Evolutionary conservation across 179 eudicot species (phyloP).

Genomic region (Beta corolliflora): DNA sequence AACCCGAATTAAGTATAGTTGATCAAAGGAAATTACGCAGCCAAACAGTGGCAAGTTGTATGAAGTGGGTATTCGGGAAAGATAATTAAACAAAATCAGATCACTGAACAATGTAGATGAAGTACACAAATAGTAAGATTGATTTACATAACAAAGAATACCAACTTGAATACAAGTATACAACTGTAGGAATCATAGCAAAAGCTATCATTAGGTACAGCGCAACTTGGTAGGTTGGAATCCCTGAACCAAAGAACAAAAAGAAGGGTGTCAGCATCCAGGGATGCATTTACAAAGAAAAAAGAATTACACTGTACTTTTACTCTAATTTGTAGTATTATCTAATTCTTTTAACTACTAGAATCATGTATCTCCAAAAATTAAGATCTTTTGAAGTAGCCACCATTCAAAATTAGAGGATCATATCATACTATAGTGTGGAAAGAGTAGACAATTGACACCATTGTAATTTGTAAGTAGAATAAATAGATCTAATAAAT

Average conservation of each 20-base stretch:
- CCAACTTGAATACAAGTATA: constrained; percentile 92
- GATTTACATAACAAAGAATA: constrained; percentile 15
- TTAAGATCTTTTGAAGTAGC: background rate
- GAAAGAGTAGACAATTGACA: background rate
- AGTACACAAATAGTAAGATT: background rate
- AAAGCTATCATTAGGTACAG: constrained; percentile 65
- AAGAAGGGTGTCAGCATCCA: background rate
- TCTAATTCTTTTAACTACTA: background rate
- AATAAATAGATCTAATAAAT: too few species aligned
- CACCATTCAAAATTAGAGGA: too few species aligned
- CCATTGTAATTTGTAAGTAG: too few species aligned
- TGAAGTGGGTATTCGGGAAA: too few species aligned
- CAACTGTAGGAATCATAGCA: constrained; percentile 85
- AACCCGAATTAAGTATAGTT: too few species aligned
- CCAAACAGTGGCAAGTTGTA: too few species aligned
- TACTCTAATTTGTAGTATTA: background rate
- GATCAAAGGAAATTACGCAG: too few species aligned
- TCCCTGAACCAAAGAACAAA: constrained; percentile 45
- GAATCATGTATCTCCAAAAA: background rate
- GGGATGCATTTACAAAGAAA: constrained; percentile 8
- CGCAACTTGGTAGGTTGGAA: constrained; percentile 57
- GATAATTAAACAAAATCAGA: too few species aligned
- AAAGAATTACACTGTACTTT: background rate
- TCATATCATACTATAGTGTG: background rate
- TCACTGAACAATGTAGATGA: too few species aligned